phyloP scores from a whole-genome alignment of 2,329 filamentous ascomycete species.

The Fusarium chuoi region DNA sequence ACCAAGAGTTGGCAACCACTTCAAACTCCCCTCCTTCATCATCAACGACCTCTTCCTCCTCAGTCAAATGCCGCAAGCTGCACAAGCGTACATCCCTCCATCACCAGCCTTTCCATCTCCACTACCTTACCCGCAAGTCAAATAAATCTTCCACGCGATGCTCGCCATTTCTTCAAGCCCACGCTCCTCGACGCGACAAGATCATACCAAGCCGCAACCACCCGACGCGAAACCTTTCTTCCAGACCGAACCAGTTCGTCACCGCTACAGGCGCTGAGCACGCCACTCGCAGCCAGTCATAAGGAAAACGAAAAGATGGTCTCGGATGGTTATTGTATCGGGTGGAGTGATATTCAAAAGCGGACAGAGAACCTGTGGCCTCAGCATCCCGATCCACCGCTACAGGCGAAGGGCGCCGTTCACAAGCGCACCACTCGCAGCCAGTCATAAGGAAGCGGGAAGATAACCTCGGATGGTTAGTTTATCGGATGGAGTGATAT shows the following conservation, averaged over 20 bases:
- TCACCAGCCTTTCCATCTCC: neutral
- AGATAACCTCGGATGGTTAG: neutral
- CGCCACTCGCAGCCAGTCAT: constrained; percentile 66
- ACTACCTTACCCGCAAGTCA: neutral
- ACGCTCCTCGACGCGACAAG: neutral
- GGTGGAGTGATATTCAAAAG: constrained; percentile 9
- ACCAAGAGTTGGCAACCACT: fast-evolving
- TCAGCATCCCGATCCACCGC: no score
- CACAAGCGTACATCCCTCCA: neutral
- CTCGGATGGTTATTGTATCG: neutral
- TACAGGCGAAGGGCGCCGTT: constrained; percentile 76
- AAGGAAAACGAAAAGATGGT: constrained; percentile 34
- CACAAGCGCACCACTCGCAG: constrained; percentile 69
- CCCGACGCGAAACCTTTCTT: neutral
- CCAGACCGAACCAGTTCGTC: neutral
- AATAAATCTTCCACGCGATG: neutral
- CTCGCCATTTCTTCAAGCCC: neutral
- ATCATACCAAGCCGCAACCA: neutral
- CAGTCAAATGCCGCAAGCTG: neutral
- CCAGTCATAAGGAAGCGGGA: constrained; percentile 58
- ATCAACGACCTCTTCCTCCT: neutral
- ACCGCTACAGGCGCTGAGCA: constrained; percentile 72
- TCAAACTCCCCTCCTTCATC: neutral
- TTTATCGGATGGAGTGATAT: neutral
- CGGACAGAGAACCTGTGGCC: neutral